Base-by-base conservation (phyloP, 129 eudicot genomes). In the Tagetes patula region DNA sequence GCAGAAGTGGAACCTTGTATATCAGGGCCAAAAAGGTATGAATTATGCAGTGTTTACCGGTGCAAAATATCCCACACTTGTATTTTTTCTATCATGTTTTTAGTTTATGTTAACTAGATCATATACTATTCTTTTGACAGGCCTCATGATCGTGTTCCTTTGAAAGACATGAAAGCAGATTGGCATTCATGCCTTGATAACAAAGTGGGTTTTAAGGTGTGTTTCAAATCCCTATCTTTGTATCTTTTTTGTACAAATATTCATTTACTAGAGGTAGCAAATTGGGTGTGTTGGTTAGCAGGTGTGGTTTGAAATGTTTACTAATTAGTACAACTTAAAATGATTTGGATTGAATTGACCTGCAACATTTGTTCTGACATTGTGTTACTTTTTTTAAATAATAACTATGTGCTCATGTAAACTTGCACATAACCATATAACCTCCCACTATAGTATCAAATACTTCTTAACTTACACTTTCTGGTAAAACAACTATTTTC, bases 181-280 rank as follows among this genome's bases (percentile, higher is more conserved):
- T 94, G 98, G 96, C 95, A 87, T 84, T 81, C 96, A n/a, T 94
- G 98, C 74, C 97, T 94, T 41, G 88, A 94, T 79, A 94, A 56
- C 76, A 90, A 90, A 87, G 96, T 87, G 68, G 98, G 98, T 66
- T 94, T 94, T 74, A 94, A 94, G 92, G 97, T 86, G 59, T 61
- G 85, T 48, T 45, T 61, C 49, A 40, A 59, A 60, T 20, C 30
- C 42, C 11, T 61, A 61, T 61, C 27, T 36, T 11, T 61, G 10
- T 36, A 61, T 1, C 10, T 59, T 9, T 61, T 37, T 43, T 36
- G 67, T 12, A 61, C 4, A 13, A 5, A 11, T 34, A 36, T 36
- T 61, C 9, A 12, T 61, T 61, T 36, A 34, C 41, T 36, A 61
- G 20, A 12, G 45, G 8, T 61, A 11, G 66, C 43, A 36, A 61